Base-by-base conservation (phyloP, 2,329 filamentous ascomycete species). In the Dichotomopilus funicola region DNA sequence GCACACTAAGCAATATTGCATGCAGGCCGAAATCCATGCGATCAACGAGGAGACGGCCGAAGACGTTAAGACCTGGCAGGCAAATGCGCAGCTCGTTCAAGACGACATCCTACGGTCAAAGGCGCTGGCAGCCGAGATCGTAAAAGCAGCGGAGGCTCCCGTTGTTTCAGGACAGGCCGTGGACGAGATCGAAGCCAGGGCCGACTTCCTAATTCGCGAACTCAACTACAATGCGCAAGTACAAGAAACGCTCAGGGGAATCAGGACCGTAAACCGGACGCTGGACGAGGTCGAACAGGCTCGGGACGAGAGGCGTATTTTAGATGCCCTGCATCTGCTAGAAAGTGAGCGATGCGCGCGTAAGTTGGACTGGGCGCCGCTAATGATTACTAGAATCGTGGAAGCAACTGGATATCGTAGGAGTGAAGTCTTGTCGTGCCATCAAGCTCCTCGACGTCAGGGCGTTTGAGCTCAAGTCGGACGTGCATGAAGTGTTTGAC, bases 21-120 rank as follows among this genome's bases (percentile, higher is more conserved):
- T 35, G 19, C 55, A 88, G 84, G 72, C 79, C 57, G 85, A 95
- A 64, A 87, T 97, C 56, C 86, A 85, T 61, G 71, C 75, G 27
- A 82, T 94, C 59, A 95, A 91, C 70, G 81, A 84, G 66, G 84
- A 90, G 62, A 87, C 85, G 13, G 87, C 86, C 55, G 81, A 85
- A 41, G 87, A 95, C 65, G 87, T 96, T 50, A 87, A 90, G 66
- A 81, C 85, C 51, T 97, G 92, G 92, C 88, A 95, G 55, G 74
- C 78, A 51, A 89, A 94, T 69, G 90, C 91, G 48, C 89, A 89
- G 70, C 83, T 86, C 51, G 80, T 96, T 6, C 89, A 95, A 69
- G 81, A 86, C 59, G 92, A 96, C 67, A 92, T 96, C 61, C 83
- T 89, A 64, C 81, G 83, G 47, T 92, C 90, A 31, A 86, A 89